Conservation (phyloP, 2,329 filamentous ascomycete genomes). For the Setomelanomma holmii region DNA sequence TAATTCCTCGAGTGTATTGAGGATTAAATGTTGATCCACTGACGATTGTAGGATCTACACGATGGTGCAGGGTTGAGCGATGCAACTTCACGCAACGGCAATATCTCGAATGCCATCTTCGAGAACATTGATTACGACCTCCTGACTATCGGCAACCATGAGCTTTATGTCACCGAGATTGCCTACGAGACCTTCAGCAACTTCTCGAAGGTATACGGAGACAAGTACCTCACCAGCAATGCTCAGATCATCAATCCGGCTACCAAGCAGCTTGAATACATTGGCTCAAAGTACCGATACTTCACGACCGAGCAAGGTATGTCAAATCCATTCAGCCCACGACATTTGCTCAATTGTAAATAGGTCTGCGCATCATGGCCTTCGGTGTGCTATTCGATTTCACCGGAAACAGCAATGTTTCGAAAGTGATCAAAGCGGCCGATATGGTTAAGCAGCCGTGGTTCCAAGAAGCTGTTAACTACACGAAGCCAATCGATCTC, state of each 20-base stretch:
- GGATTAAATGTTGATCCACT: constrained; percentile 2
- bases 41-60: constrained; percentile 62
- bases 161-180: constrained; percentile 68
- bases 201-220: constrained; percentile 65
- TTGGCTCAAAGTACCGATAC: constrained; percentile 58
- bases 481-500: constrained; percentile 64
- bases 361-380: constrained; percentile 59
- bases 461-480: constrained; percentile 66
- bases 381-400: constrained; percentile 61
- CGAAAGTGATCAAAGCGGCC: constrained; percentile 65
- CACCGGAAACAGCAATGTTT: constrained; percentile 65
- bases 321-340: background rate
- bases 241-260: constrained; percentile 57
- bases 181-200: constrained; percentile 67
- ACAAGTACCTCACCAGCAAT: constrained; percentile 62
- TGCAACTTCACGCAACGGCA: constrained; percentile 64
- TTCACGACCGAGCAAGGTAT: constrained; percentile 57
- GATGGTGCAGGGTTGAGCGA: constrained; percentile 70
- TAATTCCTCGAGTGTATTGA: constrained; percentile 21
- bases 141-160: constrained; percentile 67
- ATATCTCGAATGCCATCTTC: constrained; percentile 61
- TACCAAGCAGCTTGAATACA: constrained; percentile 54
- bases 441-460: constrained; percentile 62
- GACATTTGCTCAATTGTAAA: background rate
- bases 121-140: constrained; percentile 62